Conservation (phyloP, 2,329 filamentous ascomycete species). For the Neofusicoccum umdonicola region DNA sequence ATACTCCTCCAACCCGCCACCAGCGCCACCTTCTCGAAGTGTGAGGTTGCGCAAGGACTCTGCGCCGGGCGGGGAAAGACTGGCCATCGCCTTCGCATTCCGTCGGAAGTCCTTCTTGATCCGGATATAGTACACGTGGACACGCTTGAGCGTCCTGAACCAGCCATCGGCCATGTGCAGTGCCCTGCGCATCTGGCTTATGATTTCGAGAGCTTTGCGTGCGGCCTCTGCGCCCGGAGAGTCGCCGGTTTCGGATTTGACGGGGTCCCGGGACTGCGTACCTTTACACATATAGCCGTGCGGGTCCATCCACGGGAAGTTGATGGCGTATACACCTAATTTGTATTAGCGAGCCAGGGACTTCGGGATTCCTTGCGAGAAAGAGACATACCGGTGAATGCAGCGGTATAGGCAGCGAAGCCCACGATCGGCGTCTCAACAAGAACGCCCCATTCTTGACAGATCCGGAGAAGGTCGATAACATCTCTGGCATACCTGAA, state of each 20-base stretch:
- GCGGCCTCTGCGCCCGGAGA: conserved; percentile 42
- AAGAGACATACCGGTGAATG: conserved; percentile 52
- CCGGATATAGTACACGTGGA: conserved; percentile 53
- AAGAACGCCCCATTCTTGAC: conserved; percentile 58
- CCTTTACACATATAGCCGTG: conserved; percentile 50
- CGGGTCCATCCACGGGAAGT: conserved; percentile 68
- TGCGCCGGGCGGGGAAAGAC: conserved; percentile 25
- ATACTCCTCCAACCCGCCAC: conserved; percentile 51
- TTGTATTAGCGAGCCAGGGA: conserved; percentile 15
- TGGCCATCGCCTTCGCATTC: conserved; percentile 29
- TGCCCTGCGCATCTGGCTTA: conserved; percentile 52
- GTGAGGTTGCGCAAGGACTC: conserved; percentile 36
- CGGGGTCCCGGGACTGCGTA: conserved; percentile 20
- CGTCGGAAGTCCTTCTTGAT: conserved; percentile 51
- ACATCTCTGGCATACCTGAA: conserved; percentile 64
- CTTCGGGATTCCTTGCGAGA: background rate
- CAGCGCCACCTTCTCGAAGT: conserved; percentile 34
- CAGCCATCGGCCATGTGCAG: conserved; percentile 59
- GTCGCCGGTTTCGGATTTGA: conserved; percentile 14
- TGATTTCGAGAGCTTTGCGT: conserved; percentile 49
- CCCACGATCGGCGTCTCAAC: conserved; percentile 67
- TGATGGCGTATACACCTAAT: conserved; percentile 60
- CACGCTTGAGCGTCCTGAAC: conserved; percentile 52
- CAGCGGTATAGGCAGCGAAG: conserved; percentile 66
- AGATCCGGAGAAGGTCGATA: conserved; percentile 62